These are phyloP conservation scores for Cladosporium sp. DNA, from an alignment of 2,329 filamentous ascomycete genomes.

Conservation along the genomic window DNA sequence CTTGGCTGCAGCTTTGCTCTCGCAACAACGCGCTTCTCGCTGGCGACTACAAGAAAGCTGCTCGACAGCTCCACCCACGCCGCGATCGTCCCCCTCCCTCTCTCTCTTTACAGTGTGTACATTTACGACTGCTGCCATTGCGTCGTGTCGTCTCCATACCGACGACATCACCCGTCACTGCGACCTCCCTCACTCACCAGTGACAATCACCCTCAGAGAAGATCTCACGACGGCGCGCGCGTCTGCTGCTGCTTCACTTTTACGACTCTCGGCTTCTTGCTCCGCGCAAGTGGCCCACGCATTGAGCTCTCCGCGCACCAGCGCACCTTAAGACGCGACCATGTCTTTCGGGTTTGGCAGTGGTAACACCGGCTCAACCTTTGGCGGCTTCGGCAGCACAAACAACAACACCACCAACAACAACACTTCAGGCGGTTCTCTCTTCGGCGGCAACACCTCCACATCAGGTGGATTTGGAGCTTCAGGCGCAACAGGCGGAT, in stretches of 20 bases:
- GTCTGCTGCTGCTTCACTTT: constrained; percentile 5
- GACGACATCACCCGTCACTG: not conserved
- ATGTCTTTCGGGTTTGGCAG: constrained; percentile 33
- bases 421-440: constrained; percentile 32
- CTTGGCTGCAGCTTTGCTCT: constrained; percentile 16
- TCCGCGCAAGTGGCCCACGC: constrained; percentile 8
- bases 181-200: not conserved
- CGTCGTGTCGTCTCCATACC: not conserved
- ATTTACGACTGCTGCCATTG: constrained; percentile 9
- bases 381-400: constrained; percentile 23
- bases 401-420: constrained; percentile 26
- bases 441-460: constrained; percentile 31
- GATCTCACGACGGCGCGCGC: constrained; percentile 10
- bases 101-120: constrained; percentile 3
- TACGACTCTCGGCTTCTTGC: not conserved
- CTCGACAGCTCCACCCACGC: constrained; percentile 2
- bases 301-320: not conserved
- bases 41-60: constrained; percentile 16
- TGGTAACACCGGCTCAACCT: constrained; percentile 36
- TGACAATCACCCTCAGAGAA: constrained; percentile 1
- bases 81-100: constrained; percentile 1
- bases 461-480: constrained; percentile 25
- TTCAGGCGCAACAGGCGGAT: constrained; percentile 24
- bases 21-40: constrained; percentile 13
- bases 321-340: constrained; percentile 4